These are phyloP conservation scores for Xerocomus spinulosus DNA, from an alignment of 768 basidiomycete species.

Conservation along the genomic window DNA sequence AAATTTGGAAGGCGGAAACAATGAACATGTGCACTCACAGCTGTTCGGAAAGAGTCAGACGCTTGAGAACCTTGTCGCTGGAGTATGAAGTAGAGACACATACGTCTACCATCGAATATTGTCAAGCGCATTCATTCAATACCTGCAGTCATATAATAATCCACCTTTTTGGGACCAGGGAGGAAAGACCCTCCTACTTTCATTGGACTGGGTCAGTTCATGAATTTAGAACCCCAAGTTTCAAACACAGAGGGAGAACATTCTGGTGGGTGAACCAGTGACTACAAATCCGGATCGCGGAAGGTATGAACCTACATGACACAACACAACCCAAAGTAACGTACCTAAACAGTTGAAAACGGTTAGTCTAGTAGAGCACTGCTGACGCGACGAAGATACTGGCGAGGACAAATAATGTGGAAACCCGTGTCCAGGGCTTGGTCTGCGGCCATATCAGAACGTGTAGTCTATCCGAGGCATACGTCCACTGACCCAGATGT, in stretches of 20 bases:
- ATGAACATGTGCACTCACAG: background rate
- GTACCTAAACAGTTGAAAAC: background rate
- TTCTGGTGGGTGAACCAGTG: background rate
- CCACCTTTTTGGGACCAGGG: too few species aligned
- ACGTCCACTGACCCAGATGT: conserved; percentile 7
- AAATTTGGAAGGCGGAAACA: background rate
- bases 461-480: background rate
- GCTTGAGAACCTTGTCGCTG: background rate
- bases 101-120: background rate
- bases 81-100: background rate
- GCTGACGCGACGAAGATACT: background rate
- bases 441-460: background rate
- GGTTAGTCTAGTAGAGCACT: background rate
- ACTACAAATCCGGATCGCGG: too few species aligned
- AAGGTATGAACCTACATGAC: background rate
- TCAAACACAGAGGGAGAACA: background rate
- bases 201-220: background rate
- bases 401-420: conserved; percentile 8
- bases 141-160: background rate
- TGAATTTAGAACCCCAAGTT: background rate
- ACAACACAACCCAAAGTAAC: background rate
- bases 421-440: conserved; percentile 9
- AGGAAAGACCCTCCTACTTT: background rate
- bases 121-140: background rate
- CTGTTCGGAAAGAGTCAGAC: background rate